These are phyloP conservation scores for Apophysomyces trapeziformis DNA, from an alignment of 371 early-diverging fungal genomes.

Conservation along the genomic window DNA sequence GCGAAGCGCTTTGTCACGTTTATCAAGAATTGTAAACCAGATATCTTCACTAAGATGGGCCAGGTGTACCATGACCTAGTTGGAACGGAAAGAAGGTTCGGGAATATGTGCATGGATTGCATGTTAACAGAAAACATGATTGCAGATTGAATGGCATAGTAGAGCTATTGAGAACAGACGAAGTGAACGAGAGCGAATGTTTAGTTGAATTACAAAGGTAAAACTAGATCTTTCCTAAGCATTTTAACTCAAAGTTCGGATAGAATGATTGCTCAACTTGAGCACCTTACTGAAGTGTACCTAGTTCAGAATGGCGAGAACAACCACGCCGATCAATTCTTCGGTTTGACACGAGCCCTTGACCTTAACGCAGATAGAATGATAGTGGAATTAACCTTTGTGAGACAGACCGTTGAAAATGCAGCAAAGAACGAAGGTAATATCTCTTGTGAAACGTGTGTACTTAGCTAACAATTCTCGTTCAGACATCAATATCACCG, in stretches of 20 bases:
- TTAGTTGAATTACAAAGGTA: slow-evolving; percentile 64
- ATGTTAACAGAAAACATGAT: background rate
- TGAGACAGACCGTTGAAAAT: slow-evolving; percentile 45
- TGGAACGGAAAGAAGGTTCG: slow-evolving; percentile 66
- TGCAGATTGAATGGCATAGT: slow-evolving; percentile 68
- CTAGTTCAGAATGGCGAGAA: slow-evolving; percentile 42
- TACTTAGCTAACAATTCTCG: slow-evolving; percentile 2
- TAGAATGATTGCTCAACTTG: slow-evolving; percentile 69
- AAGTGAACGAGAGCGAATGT: slow-evolving; percentile 63
- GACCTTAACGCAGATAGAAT: slow-evolving; percentile 73
- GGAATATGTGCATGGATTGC: too few relatives aligned
- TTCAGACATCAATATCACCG: slow-evolving; percentile 27
- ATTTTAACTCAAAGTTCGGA: background rate
- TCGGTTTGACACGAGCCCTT: slow-evolving; percentile 55
- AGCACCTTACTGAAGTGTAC: slow-evolving; percentile 68
- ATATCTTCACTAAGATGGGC: slow-evolving; percentile 71
- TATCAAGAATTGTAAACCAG: slow-evolving; percentile 69
- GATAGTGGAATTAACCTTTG: slow-evolving; percentile 61
- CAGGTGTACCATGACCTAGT: slow-evolving; percentile 72
- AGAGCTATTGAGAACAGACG: slow-evolving; percentile 75
- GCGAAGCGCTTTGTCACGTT: slow-evolving; percentile 70
- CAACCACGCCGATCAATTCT: slow-evolving; percentile 56
- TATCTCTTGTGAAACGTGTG: background rate
- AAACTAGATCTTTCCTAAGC: background rate
- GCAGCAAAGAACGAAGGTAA: slow-evolving; percentile 42